Conservation (phyloP, 805 yeast species). For the Starmerella stigmatis region DNA sequence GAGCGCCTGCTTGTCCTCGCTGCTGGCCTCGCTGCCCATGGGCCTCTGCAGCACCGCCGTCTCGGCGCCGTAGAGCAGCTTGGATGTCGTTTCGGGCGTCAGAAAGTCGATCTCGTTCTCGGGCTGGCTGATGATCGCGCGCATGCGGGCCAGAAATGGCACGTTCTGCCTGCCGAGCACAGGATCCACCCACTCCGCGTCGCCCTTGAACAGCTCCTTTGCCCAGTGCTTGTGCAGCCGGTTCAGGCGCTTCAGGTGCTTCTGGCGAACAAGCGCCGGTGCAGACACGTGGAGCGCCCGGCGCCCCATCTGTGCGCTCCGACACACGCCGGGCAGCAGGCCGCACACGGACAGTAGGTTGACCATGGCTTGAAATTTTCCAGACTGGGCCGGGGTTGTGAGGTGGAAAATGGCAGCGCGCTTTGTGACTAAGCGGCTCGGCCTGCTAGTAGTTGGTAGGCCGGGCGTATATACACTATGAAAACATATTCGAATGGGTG, state of each 20-base stretch:
- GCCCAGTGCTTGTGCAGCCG: slow-evolving; percentile 28
- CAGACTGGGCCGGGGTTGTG: too few relatives aligned
- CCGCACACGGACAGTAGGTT: not conserved
- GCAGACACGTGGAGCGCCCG: slow-evolving; percentile 21
- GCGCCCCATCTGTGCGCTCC: slow-evolving; percentile 5
- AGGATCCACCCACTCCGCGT: slow-evolving; percentile 54
- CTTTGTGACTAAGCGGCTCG: too few relatives aligned
- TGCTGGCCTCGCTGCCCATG: slow-evolving; percentile 9
- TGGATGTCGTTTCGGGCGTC: slow-evolving; percentile 57
- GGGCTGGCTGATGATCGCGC: slow-evolving; percentile 57
- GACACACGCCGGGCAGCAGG: slow-evolving; percentile 6
- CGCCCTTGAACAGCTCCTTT: slow-evolving; percentile 22
- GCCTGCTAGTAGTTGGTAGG: too few relatives aligned
- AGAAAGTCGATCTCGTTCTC: slow-evolving; percentile 52
- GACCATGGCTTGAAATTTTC: slow-evolving; percentile 6
- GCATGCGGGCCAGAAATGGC: slow-evolving; percentile 58
- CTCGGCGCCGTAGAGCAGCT: slow-evolving; percentile 66
- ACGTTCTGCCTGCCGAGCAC: slow-evolving; percentile 63
- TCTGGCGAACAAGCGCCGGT: slow-evolving; percentile 22
- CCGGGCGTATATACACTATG: too few relatives aligned
- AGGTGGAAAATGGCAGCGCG: too few relatives aligned
- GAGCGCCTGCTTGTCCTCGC: slow-evolving; percentile 20
- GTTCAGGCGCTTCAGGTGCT: slow-evolving; percentile 24
- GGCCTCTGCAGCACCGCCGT: slow-evolving; percentile 33
- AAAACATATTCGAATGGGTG: too few relatives aligned